phyloP scores from a whole-genome alignment of 2,329 filamentous ascomycete species.

The Venturia nashicola region DNA sequence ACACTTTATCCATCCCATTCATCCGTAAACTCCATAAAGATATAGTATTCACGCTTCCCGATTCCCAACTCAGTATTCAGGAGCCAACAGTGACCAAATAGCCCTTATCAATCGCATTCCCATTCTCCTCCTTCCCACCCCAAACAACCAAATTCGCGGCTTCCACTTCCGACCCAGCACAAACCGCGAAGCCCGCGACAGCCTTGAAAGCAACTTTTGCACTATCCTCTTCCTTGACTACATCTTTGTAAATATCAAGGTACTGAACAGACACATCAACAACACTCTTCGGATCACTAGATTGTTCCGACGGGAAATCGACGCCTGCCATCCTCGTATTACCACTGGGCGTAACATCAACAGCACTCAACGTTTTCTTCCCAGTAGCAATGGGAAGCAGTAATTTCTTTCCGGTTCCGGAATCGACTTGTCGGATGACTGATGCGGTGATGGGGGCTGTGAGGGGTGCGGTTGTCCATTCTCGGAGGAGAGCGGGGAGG shows the following conservation, averaged over 20 bases:
- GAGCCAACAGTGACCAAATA: slow-evolving; percentile 29
- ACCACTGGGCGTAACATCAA: background rate
- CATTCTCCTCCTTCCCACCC: slow-evolving; percentile 37
- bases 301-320: background rate
- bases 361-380: background rate
- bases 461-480: slow-evolving; percentile 13
- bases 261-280: slow-evolving; percentile 27
- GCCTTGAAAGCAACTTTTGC: slow-evolving; percentile 23
- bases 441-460: background rate
- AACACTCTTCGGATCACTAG: slow-evolving; percentile 13
- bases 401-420: background rate
- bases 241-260: slow-evolving; percentile 11
- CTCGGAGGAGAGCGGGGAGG: slow-evolving; percentile 20
- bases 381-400: background rate
- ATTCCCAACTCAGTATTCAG: slow-evolving; percentile 9
- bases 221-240: slow-evolving; percentile 20
- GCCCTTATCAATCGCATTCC: slow-evolving; percentile 28
- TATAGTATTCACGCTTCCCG: background rate
- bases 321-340: background rate
- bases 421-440: background rate
- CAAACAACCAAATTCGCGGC: slow-evolving; percentile 38
- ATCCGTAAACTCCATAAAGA: background rate
- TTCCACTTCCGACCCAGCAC: slow-evolving; percentile 31
- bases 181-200: slow-evolving; percentile 19
- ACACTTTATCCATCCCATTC: background rate